phyloP scores from a whole-genome alignment of 2,329 filamentous ascomycete genomes.

The Endoconidiophora polonica region DNA sequence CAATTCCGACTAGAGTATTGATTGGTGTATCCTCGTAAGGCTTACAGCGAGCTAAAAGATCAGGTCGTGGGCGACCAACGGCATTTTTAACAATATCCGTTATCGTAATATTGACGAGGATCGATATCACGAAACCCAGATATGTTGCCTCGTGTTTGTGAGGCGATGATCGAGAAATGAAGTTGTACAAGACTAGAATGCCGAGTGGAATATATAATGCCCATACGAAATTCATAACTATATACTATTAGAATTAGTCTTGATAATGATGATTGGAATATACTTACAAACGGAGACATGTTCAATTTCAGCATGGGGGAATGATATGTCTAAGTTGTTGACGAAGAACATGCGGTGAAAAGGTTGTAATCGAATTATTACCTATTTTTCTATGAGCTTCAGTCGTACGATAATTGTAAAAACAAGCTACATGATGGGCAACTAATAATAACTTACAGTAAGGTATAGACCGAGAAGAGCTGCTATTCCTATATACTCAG shows the following conservation, averaged over 20 bases:
- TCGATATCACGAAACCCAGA: conserved; percentile 60
- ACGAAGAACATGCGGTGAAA: conserved; percentile 93
- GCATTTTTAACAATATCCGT: conserved; percentile 87
- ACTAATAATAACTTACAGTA: conserved; percentile 26
- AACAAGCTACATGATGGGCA: neutral
- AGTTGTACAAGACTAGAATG: conserved; percentile 49
- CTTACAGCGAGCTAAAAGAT: conserved; percentile 59
- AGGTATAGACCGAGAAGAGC: conserved; percentile 53
- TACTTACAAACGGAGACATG: conserved; percentile 60
- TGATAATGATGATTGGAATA: neutral
- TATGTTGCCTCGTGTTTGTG: conserved; percentile 79
- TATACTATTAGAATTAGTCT: neutral
- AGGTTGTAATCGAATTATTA: conserved; percentile 51
- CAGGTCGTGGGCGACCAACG: conserved; percentile 54
- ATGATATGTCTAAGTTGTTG: conserved; percentile 69
- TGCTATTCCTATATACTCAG: conserved; percentile 69
- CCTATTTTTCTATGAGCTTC: neutral
- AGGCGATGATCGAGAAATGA: conserved; percentile 40
- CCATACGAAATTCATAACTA: conserved; percentile 63
- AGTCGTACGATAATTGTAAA: neutral
- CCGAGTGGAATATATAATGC: conserved; percentile 54
- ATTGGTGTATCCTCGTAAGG: conserved; percentile 36
- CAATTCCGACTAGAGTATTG: conserved; percentile 41
- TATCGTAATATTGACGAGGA: conserved; percentile 64
- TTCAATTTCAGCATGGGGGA: conserved; percentile 70